Base-by-base conservation (phyloP, 768 basidiomycete species). In the Boletus pseudopeckii region DNA sequence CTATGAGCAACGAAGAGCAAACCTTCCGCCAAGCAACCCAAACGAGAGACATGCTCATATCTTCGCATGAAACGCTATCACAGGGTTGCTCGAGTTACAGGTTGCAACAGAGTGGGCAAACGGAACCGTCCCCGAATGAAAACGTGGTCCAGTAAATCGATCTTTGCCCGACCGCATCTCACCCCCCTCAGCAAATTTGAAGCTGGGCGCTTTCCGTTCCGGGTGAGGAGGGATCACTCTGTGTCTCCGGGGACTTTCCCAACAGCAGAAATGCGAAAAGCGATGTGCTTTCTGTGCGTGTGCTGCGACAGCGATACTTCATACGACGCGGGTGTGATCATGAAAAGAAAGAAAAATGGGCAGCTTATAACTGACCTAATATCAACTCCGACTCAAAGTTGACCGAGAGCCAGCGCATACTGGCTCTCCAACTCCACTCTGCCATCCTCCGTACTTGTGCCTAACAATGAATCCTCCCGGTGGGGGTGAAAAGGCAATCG, bases 231-330 rank as follows among this genome's bases (percentile, higher is more conserved):
- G 78, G 72, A 63, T 63, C 55, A 66, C 82, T 88, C 87, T 85
- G 85, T 79, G 71, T 80, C 88, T 90, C 88, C 88, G 88, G 88
- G 86, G 88, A 90, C 88, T 90, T 90, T 90, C 87, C 88, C 88
- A 88, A 85, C 88, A 90, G 88, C 85, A 42, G 57, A 74, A 77
- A 58, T 52, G 51, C 57, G 73, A 77, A 26, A 77, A 77, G 75
- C 67, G 52, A 50, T 54, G 53, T 60, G 72, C 78, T 79, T 76
- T 75, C 80, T 78, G 88, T 88, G 70, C 76, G 88, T 79, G 72
- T 80, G 82, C 88, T 90, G 88, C 83, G 88, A 90, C 72, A 72
- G 83, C 88, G 87, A 83, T 88, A 82, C 87, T 88, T 88, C 81
- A 71, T 72, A 77, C 85, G 80, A 80, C 83, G 78, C 64, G 63